Evolutionary conservation across 1,284 basidiomycete species (phyloP).

Genomic region (Apiotrichum mycotoxinovorans): DNA sequence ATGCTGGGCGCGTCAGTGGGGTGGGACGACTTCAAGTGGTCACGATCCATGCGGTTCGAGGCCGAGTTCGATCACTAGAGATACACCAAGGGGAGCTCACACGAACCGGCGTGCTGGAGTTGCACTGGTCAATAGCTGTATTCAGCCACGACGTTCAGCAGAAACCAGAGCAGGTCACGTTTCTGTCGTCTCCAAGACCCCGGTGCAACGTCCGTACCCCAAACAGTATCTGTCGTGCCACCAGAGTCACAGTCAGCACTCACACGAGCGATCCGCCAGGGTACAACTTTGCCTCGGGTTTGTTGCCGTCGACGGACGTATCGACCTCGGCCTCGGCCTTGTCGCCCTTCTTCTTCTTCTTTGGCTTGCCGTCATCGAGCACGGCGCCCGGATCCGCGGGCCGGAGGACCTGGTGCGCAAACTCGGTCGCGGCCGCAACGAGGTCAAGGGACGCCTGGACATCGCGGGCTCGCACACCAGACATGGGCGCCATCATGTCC

Average conservation of each 20-base stretch:
- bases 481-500: constrained; percentile 53
- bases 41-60: too few relatives aligned
- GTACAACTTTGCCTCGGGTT: constrained; percentile 4
- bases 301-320: neutral
- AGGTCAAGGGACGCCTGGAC: constrained; percentile 44
- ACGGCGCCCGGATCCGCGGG: constrained; percentile 8
- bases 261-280: constrained; percentile 46
- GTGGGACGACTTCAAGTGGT: too few relatives aligned
- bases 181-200: too few relatives aligned
- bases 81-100: too few relatives aligned
- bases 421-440: constrained; percentile 42
- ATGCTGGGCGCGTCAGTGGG: constrained; percentile 22
- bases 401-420: constrained; percentile 35
- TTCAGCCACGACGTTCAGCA: too few relatives aligned
- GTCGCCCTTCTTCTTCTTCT: neutral
- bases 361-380: neutral
- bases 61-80: too few relatives aligned
- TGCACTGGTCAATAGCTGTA: too few relatives aligned
- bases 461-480: constrained; percentile 45
- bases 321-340: neutral
- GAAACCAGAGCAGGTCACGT: too few relatives aligned
- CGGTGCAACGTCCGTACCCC: too few relatives aligned
- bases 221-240: too few relatives aligned
- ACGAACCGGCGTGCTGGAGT: too few relatives aligned
- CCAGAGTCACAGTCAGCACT: constrained; percentile 22